Base-by-base conservation (phyloP, 192 early-diverging fungal species). In the Coemansia sp. region DNA sequence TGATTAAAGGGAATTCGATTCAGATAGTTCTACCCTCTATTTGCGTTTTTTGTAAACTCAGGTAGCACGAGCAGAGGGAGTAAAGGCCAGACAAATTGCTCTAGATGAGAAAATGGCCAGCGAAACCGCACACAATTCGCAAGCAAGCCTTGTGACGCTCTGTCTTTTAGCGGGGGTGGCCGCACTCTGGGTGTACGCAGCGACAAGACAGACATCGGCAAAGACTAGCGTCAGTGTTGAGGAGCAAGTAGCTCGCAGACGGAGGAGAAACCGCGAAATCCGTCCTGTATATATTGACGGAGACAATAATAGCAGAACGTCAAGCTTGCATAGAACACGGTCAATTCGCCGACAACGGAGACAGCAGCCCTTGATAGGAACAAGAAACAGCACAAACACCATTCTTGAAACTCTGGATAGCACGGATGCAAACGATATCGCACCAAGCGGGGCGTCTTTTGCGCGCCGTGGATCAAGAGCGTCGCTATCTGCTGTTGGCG, bases 121-220 rank as follows among this genome's bases (percentile, higher is more conserved):
- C 57, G 40, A 37, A 41, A 58, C 59, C 11, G 41, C 13, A 11
- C 40, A 55, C 16, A 68, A 68, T 57, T 74, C 74, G 36, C 64
- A 74, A n/a, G 65, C 76, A 12, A 82, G 79, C 68, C 67, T 82
- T 45, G 58, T 65, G 4, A 59, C 65, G 13, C 61, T 82, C n/a
- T 74, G 79, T 0, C 43, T 82, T 51, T 52, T 82, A 18, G 79
- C 68, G 0, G 79, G 74, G n/a, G 41, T 82, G 6, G 74, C 74
- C 1, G 79, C 65, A 39, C 61, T 76, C 16, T 77, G 74, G 79
- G 67, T 82, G 16, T 82, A 82, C 51, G 63, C 74, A 13, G 74
- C 71, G 7, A 49, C 64, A 4, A 45, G 62, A 67, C 36, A 13
- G 45, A 39, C 49, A 73, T 40, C 41, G 39, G 49, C 48, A 11